Base-by-base conservation (phyloP, 306 rosid genomes). In the Medicago truncatula region DNA sequence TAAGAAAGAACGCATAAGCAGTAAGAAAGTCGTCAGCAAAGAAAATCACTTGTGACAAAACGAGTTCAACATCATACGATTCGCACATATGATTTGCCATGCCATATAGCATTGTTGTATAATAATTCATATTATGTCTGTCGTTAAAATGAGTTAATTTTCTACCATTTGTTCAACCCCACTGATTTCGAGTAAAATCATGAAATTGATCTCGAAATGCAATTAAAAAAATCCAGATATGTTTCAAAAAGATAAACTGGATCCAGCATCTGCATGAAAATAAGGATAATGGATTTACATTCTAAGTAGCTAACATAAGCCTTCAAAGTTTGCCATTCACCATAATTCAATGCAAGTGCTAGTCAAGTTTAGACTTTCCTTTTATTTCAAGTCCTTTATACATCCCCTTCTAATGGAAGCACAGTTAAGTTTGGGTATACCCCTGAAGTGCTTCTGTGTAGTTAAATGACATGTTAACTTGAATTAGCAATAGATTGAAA, bases 391-490 rank as follows among this genome's bases (percentile, higher is more conserved):
- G 49, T 73, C 73, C 68, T 77, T 72, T 79, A 57, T 59, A 58
- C 20, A 74, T 71, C 43, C 69, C 46, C 62, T 60, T 76, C 78
- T 20, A 75, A 56, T 38, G 83, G 61, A 71, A 50, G 69, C 58
- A 87, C 67, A 82, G 63, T 18, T 58, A 28, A 67, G 77, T 66
- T 46, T 56, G 13, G 23, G 64, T 68, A 69, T 70, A 75, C 80
- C 65, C 73, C 75, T 67, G 61, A 44, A 70, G 52, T 78, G 75
- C 21, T 17, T 76, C 74, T 74, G 74, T 52, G 71, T 47, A 28
- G 79, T 81, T 82, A 76, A 81, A 77, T 71, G 60, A 79, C 41
- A 77, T 40, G 80, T 71, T 54, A 82, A 12, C 76, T 60, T 60
- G 46, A 80, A 82, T 76, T 67, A 78, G 83, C 66, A 67, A 72